phyloP scores from a whole-genome alignment of 2,329 filamentous ascomycete genomes.

The Phyllosticta paracitricarpa region DNA sequence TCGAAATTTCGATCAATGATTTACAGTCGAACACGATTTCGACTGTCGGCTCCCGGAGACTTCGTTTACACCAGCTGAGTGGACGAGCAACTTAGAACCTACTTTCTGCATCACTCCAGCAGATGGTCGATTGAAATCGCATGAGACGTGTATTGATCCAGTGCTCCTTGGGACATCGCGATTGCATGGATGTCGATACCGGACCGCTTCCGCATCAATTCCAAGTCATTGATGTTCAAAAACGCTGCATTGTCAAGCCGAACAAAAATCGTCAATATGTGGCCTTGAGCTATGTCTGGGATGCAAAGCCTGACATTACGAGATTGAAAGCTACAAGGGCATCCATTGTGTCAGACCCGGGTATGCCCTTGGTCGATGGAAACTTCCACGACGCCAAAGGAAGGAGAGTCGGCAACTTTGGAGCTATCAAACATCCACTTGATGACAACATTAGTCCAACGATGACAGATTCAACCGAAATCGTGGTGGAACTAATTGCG shows the following conservation, averaged over 20 bases:
- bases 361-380: background rate
- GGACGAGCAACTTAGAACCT: too few relatives aligned
- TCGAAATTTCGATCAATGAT: too few relatives aligned
- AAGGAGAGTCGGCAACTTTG: too few relatives aligned
- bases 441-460: too few relatives aligned
- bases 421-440: too few relatives aligned
- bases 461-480: too few relatives aligned
- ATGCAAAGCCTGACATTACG: background rate
- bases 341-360: too few relatives aligned
- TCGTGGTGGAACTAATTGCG: background rate
- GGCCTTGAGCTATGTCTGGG: conserved; percentile 10
- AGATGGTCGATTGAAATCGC: background rate
- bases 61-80: too few relatives aligned
- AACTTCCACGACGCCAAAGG: background rate
- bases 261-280: background rate
- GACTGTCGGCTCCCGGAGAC: too few relatives aligned
- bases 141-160: background rate
- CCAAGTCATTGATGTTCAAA: conserved; percentile 2
- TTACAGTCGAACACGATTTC: too few relatives aligned
- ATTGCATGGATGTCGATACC: background rate
- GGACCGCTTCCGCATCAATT: background rate
- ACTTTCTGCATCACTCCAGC: too few relatives aligned
- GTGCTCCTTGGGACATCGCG: background rate
- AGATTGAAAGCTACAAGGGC: background rate
- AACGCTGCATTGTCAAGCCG: background rate